Percentiles rank a stretch among this genome's conserved stretches.
phyloP scores from a whole-genome alignment of 306 rosid species.

The Pueraria montana region DNA sequence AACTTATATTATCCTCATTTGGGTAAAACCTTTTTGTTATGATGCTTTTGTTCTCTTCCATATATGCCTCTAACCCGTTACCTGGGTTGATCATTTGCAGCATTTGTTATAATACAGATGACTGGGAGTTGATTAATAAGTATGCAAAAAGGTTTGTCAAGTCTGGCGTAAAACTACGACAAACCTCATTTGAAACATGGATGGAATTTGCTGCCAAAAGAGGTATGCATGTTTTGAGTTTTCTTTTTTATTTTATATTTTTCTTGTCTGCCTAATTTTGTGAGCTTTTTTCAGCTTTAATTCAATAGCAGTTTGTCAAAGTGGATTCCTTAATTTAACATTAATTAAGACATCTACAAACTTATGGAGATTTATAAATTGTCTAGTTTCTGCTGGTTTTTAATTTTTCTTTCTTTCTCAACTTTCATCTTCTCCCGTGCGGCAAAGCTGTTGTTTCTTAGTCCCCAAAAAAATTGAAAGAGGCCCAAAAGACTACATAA shows the following conservation, averaged over 20 bases:
- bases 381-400: conserved; percentile 20
- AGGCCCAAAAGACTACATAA: conserved; percentile 2
- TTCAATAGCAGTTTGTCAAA: conserved; percentile 7
- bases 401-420: conserved; percentile 14
- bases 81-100: conserved; percentile 66
- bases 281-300: conserved; percentile 18
- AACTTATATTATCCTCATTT: conserved; percentile 9
- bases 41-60: conserved; percentile 20
- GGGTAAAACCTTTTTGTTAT: conserved; percentile 26
- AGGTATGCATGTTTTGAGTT: conserved; percentile 52
- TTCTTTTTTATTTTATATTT: conserved; percentile 25
- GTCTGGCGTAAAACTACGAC: conserved; percentile 84
- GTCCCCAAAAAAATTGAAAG: not conserved
- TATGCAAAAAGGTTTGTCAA: conserved; percentile 74
- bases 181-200: conserved; percentile 75
- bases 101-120: conserved; percentile 76
- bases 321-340: conserved; percentile 40
- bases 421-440: conserved; percentile 7
- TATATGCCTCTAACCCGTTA: conserved; percentile 41
- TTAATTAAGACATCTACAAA: conserved; percentile 25
- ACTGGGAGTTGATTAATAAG: conserved; percentile 79
- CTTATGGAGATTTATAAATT: conserved; percentile 30
- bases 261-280: conserved; percentile 14
- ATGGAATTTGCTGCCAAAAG: conserved; percentile 83
- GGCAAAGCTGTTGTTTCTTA: conserved; percentile 30